A percentile compares a stretch with the other conserved stretches of the same genome.
Evolutionary conservation across 2,329 filamentous ascomycete genomes (phyloP).

Genomic region (Akanthomyces uredinophilus): DNA sequence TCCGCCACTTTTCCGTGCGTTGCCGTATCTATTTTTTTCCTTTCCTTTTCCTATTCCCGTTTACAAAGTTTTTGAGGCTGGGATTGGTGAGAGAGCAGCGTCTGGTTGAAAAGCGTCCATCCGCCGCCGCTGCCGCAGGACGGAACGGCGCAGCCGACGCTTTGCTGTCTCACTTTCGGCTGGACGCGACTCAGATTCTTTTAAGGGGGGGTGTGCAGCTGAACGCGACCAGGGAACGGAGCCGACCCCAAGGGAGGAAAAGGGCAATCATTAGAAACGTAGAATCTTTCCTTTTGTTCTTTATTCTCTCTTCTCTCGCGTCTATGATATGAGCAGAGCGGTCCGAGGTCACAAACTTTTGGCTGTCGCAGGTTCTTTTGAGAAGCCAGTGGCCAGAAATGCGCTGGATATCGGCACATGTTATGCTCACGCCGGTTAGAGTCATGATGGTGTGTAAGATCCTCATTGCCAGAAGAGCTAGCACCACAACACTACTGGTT

Average conservation of each 20-base stretch:
- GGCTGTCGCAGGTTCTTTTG: too few species aligned
- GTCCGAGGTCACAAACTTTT: too few species aligned
- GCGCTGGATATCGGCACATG: neutral
- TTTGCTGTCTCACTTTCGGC: neutral
- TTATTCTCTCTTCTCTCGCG: too few species aligned
- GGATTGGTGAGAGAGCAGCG: neutral
- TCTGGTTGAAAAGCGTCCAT: too few species aligned
- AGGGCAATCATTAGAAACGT: neutral
- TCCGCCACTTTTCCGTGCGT: too few species aligned
- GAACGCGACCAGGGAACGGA: neutral
- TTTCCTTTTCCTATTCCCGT: too few species aligned
- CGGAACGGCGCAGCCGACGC: neutral
- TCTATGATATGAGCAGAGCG: too few species aligned
- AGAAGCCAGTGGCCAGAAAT: neutral
- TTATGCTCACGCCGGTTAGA: neutral
- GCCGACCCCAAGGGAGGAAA: neutral
- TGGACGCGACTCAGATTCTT: slow-evolving; percentile 1
- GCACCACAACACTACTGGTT: neutral
- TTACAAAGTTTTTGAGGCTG: neutral
- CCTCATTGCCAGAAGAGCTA: neutral
- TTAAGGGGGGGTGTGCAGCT: neutral
- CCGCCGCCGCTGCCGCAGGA: neutral
- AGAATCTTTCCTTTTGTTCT: too few species aligned
- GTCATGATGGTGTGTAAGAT: slow-evolving; percentile 3
- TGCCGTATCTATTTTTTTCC: too few species aligned